phyloP scores from a whole-genome alignment of 1,284 basidiomycete genomes.

The Mycena sp. region DNA sequence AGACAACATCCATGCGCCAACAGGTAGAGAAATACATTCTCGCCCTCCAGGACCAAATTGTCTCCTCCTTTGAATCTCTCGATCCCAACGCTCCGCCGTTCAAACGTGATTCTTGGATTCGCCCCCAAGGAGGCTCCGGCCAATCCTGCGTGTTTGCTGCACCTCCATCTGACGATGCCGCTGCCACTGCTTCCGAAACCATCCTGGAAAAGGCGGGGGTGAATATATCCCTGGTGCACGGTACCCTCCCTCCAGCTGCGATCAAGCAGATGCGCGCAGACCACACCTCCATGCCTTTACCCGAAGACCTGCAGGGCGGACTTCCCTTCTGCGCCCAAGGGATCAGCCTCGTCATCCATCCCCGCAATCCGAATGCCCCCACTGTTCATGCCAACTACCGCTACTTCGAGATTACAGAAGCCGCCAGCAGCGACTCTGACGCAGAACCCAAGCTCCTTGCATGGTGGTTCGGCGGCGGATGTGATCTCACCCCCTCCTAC shows the following conservation, averaged over 20 bases:
- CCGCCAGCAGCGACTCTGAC: slow-evolving; percentile 43
- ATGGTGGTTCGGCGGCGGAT: slow-evolving; percentile 76
- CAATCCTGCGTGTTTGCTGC: slow-evolving; percentile 88
- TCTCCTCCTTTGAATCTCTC: slow-evolving; percentile 80
- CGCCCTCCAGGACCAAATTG: slow-evolving; percentile 85
- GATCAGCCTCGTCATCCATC: slow-evolving; percentile 93
- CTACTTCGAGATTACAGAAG: slow-evolving; percentile 86
- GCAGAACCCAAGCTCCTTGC: slow-evolving; percentile 66
- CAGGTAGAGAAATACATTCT: slow-evolving; percentile 86
- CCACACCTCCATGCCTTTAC: slow-evolving; percentile 79
- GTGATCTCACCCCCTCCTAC: slow-evolving; percentile 87
- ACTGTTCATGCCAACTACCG: slow-evolving; percentile 98
- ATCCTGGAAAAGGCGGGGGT: slow-evolving; percentile 97
- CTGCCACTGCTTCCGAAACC: slow-evolving; percentile 79
- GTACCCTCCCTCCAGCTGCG: slow-evolving; percentile 86
- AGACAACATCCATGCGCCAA: slow-evolving; percentile 71
- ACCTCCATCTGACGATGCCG: slow-evolving; percentile 77
- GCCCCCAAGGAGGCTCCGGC: slow-evolving; percentile 87
- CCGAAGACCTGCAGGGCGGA: slow-evolving; percentile 55
- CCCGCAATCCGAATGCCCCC: slow-evolving; percentile 89
- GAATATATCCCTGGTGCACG: slow-evolving; percentile 94
- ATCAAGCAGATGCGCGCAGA: slow-evolving; percentile 96
- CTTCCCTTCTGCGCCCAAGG: slow-evolving; percentile 96
- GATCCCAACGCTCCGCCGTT: slow-evolving; percentile 81
- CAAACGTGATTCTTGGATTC: slow-evolving; percentile 89